Percentiles rank a stretch among this genome's conserved stretches.
Conservation (phyloP, 345 rosid genomes). For the Mercurialis annua region DNA sequence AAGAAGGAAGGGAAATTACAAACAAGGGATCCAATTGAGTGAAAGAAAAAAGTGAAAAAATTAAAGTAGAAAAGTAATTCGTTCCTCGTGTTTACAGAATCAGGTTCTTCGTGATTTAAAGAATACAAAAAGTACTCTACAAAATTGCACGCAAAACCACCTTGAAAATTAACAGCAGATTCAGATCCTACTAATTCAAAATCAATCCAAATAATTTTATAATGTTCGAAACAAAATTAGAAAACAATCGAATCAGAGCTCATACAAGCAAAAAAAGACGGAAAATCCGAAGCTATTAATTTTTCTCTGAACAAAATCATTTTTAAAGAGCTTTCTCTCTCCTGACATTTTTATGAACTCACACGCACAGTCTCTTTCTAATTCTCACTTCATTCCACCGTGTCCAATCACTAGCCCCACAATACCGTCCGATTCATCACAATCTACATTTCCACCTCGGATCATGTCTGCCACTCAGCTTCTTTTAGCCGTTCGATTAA, state of each 20-base stretch:
- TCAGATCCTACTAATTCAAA: neutral
- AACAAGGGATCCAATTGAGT: constrained; percentile 4
- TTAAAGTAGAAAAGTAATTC: constrained; percentile 37
- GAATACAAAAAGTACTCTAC: constrained; percentile 21
- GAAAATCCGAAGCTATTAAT: constrained; percentile 45
- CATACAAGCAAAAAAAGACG: constrained; percentile 40
- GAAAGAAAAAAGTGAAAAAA: constrained; percentile 15
- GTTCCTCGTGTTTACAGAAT: constrained; percentile 76
- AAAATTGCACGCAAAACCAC: constrained; percentile 13
- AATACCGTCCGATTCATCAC: constrained; percentile 28
- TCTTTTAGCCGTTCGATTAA: neutral
- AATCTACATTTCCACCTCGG: constrained; percentile 19
- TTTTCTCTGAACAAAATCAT: neutral
- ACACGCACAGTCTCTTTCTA: too few species aligned
- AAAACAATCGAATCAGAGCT: neutral
- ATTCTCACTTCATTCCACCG: constrained; percentile 14
- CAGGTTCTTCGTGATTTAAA: constrained; percentile 66
- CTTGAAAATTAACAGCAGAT: neutral
- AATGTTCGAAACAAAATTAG: neutral
- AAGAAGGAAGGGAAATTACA: neutral
- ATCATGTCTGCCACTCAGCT: neutral
- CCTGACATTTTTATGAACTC: constrained; percentile 24
- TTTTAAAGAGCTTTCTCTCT: constrained; percentile 25
- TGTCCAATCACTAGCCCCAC: constrained; percentile 7
- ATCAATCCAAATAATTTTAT: too few species aligned